These are phyloP conservation scores for Paraleonurus japonicus DNA, from an alignment of 257 asterid genomes.

Conservation along the genomic window DNA sequence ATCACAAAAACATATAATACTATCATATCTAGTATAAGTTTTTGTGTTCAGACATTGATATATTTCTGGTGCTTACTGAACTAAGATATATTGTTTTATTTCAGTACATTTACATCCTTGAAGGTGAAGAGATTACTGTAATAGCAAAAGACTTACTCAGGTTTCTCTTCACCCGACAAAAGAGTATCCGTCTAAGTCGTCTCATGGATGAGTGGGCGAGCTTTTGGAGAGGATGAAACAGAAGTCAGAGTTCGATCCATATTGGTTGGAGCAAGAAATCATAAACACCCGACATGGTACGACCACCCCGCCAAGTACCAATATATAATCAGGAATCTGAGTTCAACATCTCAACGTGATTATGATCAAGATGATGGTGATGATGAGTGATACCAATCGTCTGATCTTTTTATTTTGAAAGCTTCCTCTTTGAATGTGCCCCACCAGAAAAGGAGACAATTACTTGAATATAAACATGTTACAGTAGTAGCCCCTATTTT, in stretches of 20 bases:
- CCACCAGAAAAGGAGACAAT: not conserved
- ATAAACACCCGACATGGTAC: slow-evolving; percentile 52
- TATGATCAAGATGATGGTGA: not conserved
- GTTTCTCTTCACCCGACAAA: slow-evolving; percentile 46
- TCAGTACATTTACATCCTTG: slow-evolving; percentile 69
- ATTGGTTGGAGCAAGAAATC: slow-evolving; percentile 58
- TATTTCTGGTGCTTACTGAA: not conserved
- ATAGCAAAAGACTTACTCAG: slow-evolving; percentile 49
- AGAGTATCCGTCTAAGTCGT: slow-evolving; percentile 65
- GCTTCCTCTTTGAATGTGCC: not conserved
- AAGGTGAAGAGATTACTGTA: slow-evolving; percentile 55
- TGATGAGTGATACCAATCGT: not conserved
- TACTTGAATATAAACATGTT: not conserved
- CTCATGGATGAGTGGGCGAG: slow-evolving; percentile 35
- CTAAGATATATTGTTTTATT: slow-evolving; percentile 21
- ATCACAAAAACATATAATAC: too few species aligned
- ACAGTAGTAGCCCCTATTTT: not conserved
- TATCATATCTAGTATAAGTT: too few species aligned
- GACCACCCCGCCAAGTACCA: slow-evolving; percentile 59
- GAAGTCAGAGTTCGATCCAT: slow-evolving; percentile 41
- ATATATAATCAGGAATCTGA: slow-evolving; percentile 20
- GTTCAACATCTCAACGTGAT: not conserved
- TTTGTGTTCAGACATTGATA: not conserved
- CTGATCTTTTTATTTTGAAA: not conserved
- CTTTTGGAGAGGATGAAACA: slow-evolving; percentile 34